Evolutionary conservation across 495 filamentous ascomycete species (phyloP).

Genomic region (Tuber melanosporum): DNA sequence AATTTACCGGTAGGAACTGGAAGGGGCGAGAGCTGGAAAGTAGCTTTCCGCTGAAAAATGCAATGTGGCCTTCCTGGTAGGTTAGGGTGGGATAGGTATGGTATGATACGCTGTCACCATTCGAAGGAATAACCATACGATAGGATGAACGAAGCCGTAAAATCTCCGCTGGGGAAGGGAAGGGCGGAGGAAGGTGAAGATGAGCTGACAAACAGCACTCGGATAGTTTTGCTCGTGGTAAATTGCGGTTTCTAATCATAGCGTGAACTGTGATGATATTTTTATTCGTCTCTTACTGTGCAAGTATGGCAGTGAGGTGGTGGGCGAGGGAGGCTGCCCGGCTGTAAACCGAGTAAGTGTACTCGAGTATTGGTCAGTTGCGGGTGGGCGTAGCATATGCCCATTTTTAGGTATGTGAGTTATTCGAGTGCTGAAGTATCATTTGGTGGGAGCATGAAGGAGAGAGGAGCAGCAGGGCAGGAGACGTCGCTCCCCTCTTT

Average conservation of each 20-base stretch:
- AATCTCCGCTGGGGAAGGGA: not conserved
- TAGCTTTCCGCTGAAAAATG: slow-evolving; percentile 15
- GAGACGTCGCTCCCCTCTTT: slow-evolving; percentile 21
- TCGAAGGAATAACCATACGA: not conserved
- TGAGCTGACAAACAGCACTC: slow-evolving; percentile 25
- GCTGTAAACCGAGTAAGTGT: not conserved
- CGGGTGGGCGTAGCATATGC: not conserved
- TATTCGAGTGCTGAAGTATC: not conserved
- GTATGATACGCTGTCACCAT: not conserved
- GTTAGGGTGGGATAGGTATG: not conserved
- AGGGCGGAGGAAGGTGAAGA: not conserved
- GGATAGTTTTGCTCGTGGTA: not conserved
- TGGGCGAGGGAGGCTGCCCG: not conserved
- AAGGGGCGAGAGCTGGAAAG: slow-evolving; percentile 17
- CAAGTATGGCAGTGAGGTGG: not conserved
- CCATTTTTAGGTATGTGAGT: not conserved
- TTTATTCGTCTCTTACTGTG: not conserved
- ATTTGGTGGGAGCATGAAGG: not conserved
- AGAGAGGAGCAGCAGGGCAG: not conserved
- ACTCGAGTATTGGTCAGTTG: not conserved
- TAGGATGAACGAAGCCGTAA: not conserved
- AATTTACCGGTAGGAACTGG: slow-evolving; percentile 20
- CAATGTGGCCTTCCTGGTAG: slow-evolving; percentile 3
- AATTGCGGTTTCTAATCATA: not conserved
- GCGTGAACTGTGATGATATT: not conserved